Evolutionary conservation across 1,284 basidiomycete species (phyloP), one percentile per base, ranked within the genome.

Genomic region (Cystobasidiaceae sp.): DNA sequence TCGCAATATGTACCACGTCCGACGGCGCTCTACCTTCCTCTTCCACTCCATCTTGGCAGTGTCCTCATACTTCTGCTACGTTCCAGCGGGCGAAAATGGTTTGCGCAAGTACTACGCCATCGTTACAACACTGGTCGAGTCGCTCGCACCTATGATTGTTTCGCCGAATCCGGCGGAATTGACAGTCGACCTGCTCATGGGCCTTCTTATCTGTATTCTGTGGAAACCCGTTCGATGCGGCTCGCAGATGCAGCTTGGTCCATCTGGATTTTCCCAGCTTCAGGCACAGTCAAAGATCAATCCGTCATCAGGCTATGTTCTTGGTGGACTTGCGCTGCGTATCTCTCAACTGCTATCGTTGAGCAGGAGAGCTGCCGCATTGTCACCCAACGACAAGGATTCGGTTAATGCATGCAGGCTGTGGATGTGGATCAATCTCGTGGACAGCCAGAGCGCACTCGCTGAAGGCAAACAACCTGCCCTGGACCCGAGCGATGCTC

Each of bases 401-500:
- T 37, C 34, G 8, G 32, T 50, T 6, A 32, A 51, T 11, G 61
- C 61, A 3, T 64, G 61, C 43, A 30, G 69, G 1, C 59, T 66
- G 1, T 67, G 62, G 66, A 44, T 60, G 30, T 67, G 65, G 69
- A 60, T 62, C 45, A 44, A 63, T 54, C 25, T 69, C 44, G 55
- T 67, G 6, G 70, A 71, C 46, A 62, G 41, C 4, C 70, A 68
- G 32, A 60, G 51, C 33, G 68, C 68, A 2, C 60, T 71, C 2
- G 65, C 68, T 21, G 61, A 64, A 25, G 68, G 68, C 25, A 66
- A 68, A 21, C n/a, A 59, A 1, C 48, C 51, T 3, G 28, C 51
- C 2, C 23, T 68, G 37, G 70, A 70, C 27, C 55, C 67, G 21
- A 41, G 48, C 11, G 67, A 68, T 15, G 58, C 66, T 1, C 34